A percentile compares a stretch with the other conserved stretches of the same genome.
Evolutionary conservation across 2,329 filamentous ascomycete species (phyloP).

Genomic region (Aspergillus hiratsukae): DNA sequence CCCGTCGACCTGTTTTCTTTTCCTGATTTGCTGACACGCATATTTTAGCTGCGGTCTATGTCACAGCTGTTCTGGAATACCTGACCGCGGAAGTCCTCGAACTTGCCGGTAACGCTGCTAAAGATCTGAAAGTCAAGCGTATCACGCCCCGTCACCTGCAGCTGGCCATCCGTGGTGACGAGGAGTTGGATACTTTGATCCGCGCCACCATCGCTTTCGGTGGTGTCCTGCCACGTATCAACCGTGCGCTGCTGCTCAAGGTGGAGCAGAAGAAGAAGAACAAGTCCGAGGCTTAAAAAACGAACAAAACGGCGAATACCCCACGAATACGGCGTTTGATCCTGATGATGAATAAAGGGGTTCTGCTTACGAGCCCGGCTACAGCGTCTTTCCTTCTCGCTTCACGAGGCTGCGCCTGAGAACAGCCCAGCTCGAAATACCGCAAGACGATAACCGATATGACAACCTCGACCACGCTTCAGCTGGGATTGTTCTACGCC

Average conservation of each 20-base stretch:
- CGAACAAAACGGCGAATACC: slow-evolving; percentile 14
- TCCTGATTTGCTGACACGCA: slow-evolving; percentile 11
- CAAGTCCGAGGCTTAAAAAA: slow-evolving; percentile 43
- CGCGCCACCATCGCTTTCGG: slow-evolving; percentile 97
- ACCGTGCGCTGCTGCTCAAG: slow-evolving; percentile 91
- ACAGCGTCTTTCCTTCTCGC: slow-evolving; percentile 10
- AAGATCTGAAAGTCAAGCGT: slow-evolving; percentile 99
- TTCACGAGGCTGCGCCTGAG: background rate
- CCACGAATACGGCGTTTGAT: slow-evolving; percentile 22
- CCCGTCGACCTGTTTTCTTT: background rate
- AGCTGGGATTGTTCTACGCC: slow-evolving; percentile 20
- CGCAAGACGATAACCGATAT: background rate
- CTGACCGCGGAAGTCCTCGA: slow-evolving; percentile 97
- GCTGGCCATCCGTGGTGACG: slow-evolving; percentile 95
- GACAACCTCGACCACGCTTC: slow-evolving; percentile 22
- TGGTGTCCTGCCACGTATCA: slow-evolving; percentile 98
- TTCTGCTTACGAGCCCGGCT: slow-evolving; percentile 9
- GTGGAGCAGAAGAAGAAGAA: slow-evolving; percentile 96
- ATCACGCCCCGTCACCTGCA: slow-evolving; percentile 97
- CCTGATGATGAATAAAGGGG: slow-evolving; percentile 21
- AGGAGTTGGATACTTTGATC: slow-evolving; percentile 96
- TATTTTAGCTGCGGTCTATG: slow-evolving; percentile 77
- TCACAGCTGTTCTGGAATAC: slow-evolving; percentile 97
- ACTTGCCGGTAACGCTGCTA: slow-evolving; percentile 95
- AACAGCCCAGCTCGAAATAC: background rate